These are phyloP conservation scores for Hygrophoropsis aurantiaca DNA, from an alignment of 768 basidiomycete species.

Conservation along the genomic window DNA sequence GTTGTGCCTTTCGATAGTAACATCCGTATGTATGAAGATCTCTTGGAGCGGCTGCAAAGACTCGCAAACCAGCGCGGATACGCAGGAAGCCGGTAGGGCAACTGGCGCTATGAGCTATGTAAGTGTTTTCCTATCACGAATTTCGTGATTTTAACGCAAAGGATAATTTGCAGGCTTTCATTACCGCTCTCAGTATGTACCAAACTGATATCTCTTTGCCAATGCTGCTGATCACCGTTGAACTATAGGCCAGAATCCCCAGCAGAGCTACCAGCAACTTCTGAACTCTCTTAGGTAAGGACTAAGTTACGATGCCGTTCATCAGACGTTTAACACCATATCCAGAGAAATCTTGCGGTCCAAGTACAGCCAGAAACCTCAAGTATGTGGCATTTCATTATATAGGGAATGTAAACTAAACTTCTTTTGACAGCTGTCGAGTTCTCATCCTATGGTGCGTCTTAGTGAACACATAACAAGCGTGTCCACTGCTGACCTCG, in stretches of 20 bases:
- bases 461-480: neutral
- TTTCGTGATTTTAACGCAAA: conserved; percentile 1
- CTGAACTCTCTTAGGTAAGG: conserved; percentile 44
- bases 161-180: conserved; percentile 50
- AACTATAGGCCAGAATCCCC: conserved; percentile 38
- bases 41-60: conserved; percentile 86
- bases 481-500: neutral
- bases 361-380: conserved; percentile 60
- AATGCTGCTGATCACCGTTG: conserved; percentile 1
- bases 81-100: conserved; percentile 60
- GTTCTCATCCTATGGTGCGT: conserved; percentile 44
- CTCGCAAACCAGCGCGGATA: conserved; percentile 80
- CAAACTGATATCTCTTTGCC: neutral
- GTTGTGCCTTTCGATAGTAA: neutral
- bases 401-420: neutral
- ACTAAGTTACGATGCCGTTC: neutral
- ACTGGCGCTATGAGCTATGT: conserved; percentile 84
- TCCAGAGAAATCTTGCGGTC: conserved; percentile 38
- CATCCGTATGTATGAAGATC: conserved; percentile 44
- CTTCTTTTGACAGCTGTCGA: conserved; percentile 34
- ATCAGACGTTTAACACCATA: neutral
- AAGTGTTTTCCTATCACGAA: conserved; percentile 21
- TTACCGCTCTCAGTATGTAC: conserved; percentile 49
- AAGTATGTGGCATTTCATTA: conserved; percentile 24
- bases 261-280: conserved; percentile 54